Evolutionary conservation across 78 protist genomes (phyloP).

Genomic region (Dictyostelium intermedium): DNA sequence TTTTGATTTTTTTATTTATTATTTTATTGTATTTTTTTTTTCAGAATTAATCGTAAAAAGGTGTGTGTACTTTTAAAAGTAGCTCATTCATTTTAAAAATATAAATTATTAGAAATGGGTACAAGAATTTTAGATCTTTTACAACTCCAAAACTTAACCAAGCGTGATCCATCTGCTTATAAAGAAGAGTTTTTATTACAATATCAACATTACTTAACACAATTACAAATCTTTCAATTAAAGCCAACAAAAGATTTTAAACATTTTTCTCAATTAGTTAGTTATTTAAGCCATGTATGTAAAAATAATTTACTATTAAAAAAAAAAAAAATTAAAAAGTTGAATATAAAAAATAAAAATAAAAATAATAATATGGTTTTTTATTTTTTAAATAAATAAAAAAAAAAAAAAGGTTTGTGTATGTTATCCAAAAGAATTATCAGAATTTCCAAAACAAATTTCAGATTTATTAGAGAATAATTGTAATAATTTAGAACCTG

Average conservation of each 20-base stretch:
- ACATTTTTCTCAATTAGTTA: slow-evolving; percentile 70
- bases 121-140: slow-evolving; percentile 70
- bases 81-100: not conserved
- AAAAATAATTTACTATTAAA: not conserved
- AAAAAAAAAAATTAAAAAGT: not conserved
- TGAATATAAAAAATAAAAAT: not conserved
- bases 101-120: not conserved
- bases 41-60: not conserved
- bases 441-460: slow-evolving; percentile 63
- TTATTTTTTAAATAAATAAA: not conserved
- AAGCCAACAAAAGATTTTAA: slow-evolving; percentile 76
- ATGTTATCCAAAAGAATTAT: slow-evolving; percentile 77
- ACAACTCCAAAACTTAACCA: slow-evolving; percentile 87
- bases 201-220: slow-evolving; percentile 81
- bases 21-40: not conserved
- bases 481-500: slow-evolving; percentile 58
- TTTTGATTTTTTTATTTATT: not conserved
- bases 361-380: not conserved
- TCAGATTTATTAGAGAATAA: slow-evolving; percentile 78
- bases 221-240: slow-evolving; percentile 77
- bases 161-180: slow-evolving; percentile 91
- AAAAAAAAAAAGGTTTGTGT: slow-evolving; percentile 60
- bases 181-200: slow-evolving; percentile 90
- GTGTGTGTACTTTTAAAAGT: not conserved
- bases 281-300: slow-evolving; percentile 82